Evolutionary conservation across 495 filamentous ascomycete genomes (phyloP).

Genomic region (Neurospora sp.): DNA sequence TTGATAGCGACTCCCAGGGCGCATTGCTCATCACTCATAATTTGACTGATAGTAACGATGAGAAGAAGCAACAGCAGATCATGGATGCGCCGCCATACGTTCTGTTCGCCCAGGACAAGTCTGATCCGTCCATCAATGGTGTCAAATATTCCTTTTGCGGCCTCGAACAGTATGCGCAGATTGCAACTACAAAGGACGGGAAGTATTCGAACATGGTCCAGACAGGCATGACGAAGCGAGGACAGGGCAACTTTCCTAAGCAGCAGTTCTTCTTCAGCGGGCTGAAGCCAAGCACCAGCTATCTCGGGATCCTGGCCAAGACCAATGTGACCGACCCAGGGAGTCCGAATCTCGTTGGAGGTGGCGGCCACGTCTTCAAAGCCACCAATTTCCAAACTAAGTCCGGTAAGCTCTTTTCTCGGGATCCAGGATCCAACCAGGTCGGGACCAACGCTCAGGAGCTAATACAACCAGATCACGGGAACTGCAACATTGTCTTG

Average conservation of each 20-base stretch:
- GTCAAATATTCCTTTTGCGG: conserved; percentile 68
- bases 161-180: conserved; percentile 50
- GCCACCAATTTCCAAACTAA: conserved; percentile 66
- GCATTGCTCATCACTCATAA: conserved; percentile 71
- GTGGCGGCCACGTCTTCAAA: conserved; percentile 63
- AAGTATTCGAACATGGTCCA: conserved; percentile 35
- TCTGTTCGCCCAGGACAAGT: conserved; percentile 65
- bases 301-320: conserved; percentile 60
- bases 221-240: conserved; percentile 56
- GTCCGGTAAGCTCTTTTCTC: conserved; percentile 42
- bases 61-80: conserved; percentile 38
- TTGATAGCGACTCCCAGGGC: conserved; percentile 70
- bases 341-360: conserved; percentile 45
- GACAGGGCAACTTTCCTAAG: conserved; percentile 52
- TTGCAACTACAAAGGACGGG: conserved; percentile 41
- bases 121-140: conserved; percentile 51
- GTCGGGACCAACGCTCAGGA: background rate
- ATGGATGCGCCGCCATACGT: conserved; percentile 58
- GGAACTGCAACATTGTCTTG: conserved; percentile 75
- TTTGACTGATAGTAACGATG: conserved; percentile 38
- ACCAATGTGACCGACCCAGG: conserved; percentile 44
- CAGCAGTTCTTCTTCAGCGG: conserved; percentile 77
- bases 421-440: background rate
- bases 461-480: conserved; percentile 11
- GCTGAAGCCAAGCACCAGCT: conserved; percentile 59